A percentile compares a stretch with the other conserved stretches of the same genome.
Evolutionary conservation across 768 basidiomycete genomes (phyloP).

Genomic region (Suillus luteus): DNA sequence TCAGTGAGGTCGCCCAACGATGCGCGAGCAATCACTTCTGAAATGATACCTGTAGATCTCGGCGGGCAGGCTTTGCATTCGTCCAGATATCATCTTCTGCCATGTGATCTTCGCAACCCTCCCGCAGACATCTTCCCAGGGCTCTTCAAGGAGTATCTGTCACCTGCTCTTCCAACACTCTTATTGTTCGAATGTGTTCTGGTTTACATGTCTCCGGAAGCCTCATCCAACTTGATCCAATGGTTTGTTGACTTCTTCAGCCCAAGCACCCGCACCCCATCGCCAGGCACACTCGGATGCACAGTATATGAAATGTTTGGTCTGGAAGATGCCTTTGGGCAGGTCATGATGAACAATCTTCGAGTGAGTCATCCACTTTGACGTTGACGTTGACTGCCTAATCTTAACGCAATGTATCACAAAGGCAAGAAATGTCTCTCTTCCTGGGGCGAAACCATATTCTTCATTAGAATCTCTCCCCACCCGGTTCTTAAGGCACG

Average conservation of each 20-base stretch:
- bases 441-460: constrained; percentile 75
- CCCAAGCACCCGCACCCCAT: constrained; percentile 2
- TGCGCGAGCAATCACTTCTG: constrained; percentile 13
- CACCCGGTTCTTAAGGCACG: constrained; percentile 56
- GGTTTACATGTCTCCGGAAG: constrained; percentile 74
- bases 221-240: constrained; percentile 58
- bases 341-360: constrained; percentile 88
- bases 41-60: constrained; percentile 58
- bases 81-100: constrained; percentile 66
- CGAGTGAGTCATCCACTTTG: constrained; percentile 47
- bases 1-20: constrained; percentile 11
- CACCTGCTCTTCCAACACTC: constrained; percentile 71
- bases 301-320: constrained; percentile 95
- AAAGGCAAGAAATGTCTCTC: constrained; percentile 67
- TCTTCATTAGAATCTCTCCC: constrained; percentile 55
- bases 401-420: not conserved
- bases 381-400: not conserved
- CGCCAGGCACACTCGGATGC: constrained; percentile 42
- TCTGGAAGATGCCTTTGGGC: constrained; percentile 85
- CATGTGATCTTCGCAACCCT: constrained; percentile 71
- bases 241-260: constrained; percentile 73
- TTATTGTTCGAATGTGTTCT: constrained; percentile 93
- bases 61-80: constrained; percentile 65
- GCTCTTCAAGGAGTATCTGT: constrained; percentile 45
- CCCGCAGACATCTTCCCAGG: constrained; percentile 50